Evolutionary conservation across 768 basidiomycete species (phyloP).

Genomic region (Podaxis sp.): DNA sequence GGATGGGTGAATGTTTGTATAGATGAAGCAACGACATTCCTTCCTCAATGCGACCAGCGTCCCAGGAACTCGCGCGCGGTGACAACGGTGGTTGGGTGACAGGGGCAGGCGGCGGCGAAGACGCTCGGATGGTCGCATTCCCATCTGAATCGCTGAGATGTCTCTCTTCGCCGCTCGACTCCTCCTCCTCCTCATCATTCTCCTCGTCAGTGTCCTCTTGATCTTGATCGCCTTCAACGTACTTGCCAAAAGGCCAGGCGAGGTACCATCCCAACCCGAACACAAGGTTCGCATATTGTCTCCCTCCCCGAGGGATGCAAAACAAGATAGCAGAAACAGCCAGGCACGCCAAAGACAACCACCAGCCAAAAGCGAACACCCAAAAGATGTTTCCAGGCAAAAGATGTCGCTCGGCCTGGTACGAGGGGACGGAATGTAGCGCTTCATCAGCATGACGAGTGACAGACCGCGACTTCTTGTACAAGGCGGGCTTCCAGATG

Average conservation of each 20-base stretch:
- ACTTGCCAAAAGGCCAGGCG: constrained; percentile 98
- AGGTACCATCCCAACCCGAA: constrained; percentile 96
- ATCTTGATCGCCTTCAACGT: constrained; percentile 75
- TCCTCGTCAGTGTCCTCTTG: constrained; percentile 28
- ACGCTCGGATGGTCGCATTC: constrained; percentile 36
- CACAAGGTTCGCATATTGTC: constrained; percentile 80
- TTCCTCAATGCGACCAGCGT: constrained; percentile 40
- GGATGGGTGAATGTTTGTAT: constrained; percentile 28
- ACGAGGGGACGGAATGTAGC: constrained; percentile 88
- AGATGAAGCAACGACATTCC: constrained; percentile 43
- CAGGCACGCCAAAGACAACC: constrained; percentile 78
- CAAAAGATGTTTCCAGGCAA: constrained; percentile 95
- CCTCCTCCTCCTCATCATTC: constrained; percentile 31
- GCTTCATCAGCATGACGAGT: constrained; percentile 96
- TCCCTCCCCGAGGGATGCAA: constrained; percentile 77
- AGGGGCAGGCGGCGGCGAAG: constrained; percentile 23
- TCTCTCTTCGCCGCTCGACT: constrained; percentile 22
- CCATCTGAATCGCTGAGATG: constrained; percentile 33
- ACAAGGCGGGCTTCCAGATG: constrained; percentile 99
- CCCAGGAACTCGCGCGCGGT: constrained; percentile 46
- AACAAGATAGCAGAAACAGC: constrained; percentile 66
- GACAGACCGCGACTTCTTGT: constrained; percentile 96
- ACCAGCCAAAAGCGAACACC: constrained; percentile 90
- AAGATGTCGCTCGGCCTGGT: constrained; percentile 90
- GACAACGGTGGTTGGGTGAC: constrained; percentile 19